Evolutionary conservation across 1,284 basidiomycete genomes (phyloP).

Genomic region (Schizopora paradoxa): DNA sequence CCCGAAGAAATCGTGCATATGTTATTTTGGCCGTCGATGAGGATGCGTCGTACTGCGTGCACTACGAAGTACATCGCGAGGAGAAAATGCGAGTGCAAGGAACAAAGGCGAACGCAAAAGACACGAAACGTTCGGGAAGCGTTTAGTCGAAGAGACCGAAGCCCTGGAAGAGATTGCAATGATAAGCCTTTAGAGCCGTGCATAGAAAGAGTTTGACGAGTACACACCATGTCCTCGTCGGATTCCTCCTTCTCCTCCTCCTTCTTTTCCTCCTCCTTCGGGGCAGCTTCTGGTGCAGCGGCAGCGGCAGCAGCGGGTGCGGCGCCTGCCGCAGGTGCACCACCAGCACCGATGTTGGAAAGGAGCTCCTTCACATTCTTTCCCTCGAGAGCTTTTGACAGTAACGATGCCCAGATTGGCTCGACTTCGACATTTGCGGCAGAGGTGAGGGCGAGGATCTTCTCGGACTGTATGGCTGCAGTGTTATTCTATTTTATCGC

Average conservation of each 20-base stretch:
- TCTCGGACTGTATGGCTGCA: conserved; percentile 66
- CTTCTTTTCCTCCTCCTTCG: conserved; percentile 63
- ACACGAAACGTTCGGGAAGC: too few relatives aligned
- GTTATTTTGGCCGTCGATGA: too few relatives aligned
- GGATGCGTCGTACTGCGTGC: too few relatives aligned
- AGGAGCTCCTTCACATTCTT: conserved; percentile 96
- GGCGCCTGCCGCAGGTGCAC: conserved; percentile 59
- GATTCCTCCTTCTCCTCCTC: conserved; percentile 87
- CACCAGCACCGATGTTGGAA: conserved; percentile 84
- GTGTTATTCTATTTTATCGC: background rate
- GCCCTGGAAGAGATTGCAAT: conserved; percentile 39
- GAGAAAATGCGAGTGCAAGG: too few relatives aligned
- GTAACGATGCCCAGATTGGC: conserved; percentile 95
- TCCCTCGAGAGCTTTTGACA: conserved; percentile 97
- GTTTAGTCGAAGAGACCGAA: conserved; percentile 81
- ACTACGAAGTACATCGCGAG: too few relatives aligned
- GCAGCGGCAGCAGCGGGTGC: conserved; percentile 58
- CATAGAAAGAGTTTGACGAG: background rate
- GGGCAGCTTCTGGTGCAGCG: conserved; percentile 59
- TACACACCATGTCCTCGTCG: conserved; percentile 87
- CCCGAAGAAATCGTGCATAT: too few relatives aligned
- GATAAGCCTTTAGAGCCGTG: conserved; percentile 12
- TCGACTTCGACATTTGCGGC: conserved; percentile 89
- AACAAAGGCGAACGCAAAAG: too few relatives aligned
- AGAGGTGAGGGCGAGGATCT: conserved; percentile 77